These are phyloP conservation scores for Mycena vulgaris DNA, from an alignment of 768 basidiomycete genomes.

Conservation along the genomic window DNA sequence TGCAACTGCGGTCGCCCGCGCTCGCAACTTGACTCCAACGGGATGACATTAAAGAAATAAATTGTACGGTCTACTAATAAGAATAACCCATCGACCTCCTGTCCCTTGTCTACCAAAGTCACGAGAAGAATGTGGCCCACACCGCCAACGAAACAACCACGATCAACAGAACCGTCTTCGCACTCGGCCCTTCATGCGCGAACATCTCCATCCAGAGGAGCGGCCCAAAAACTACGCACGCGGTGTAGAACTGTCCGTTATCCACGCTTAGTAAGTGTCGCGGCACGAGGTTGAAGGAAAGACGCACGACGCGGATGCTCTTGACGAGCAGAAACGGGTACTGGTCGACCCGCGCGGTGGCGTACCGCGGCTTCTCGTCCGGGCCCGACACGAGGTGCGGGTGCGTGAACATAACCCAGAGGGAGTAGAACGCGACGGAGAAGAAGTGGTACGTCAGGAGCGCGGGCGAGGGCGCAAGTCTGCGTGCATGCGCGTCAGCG, in stretches of 20 bases:
- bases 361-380: slow-evolving; percentile 56
- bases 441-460: slow-evolving; percentile 95
- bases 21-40: neutral
- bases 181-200: slow-evolving; percentile 25
- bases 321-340: slow-evolving; percentile 79
- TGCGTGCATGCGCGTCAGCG: slow-evolving; percentile 47
- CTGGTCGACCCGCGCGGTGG: slow-evolving; percentile 65
- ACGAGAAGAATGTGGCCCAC: slow-evolving; percentile 7
- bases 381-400: slow-evolving; percentile 46
- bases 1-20: neutral
- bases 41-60: neutral
- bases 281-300: too few species aligned
- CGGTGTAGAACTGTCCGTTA: slow-evolving; percentile 92
- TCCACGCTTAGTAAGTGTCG: too few species aligned
- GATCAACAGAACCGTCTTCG: slow-evolving; percentile 14
- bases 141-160: neutral
- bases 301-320: slow-evolving; percentile 81
- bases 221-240: slow-evolving; percentile 90
- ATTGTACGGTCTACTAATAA: neutral
- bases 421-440: slow-evolving; percentile 93
- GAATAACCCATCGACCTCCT: neutral
- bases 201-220: slow-evolving; percentile 88
- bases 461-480: slow-evolving; percentile 84
- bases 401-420: slow-evolving; percentile 89
- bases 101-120: neutral